phyloP scores from a whole-genome alignment of 2,329 filamentous ascomycete species.

The Metarhizium brunneum region DNA sequence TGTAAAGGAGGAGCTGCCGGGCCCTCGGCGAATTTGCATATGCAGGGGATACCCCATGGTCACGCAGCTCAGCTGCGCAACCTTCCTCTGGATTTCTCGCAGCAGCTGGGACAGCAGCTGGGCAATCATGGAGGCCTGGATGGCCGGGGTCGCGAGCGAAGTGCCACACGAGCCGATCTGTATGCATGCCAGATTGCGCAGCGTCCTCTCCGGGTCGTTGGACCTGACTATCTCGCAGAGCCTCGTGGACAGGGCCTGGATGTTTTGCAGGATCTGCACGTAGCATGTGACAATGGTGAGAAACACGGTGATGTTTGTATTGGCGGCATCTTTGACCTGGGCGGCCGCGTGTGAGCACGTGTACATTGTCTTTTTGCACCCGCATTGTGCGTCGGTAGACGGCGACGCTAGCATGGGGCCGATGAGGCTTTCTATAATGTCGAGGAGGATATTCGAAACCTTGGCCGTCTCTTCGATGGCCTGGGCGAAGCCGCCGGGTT shows the following conservation, averaged over 20 bases:
- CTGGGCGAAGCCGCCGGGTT: background rate
- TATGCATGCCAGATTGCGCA: background rate
- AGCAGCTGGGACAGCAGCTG: slow-evolving; percentile 4
- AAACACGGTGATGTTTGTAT: background rate
- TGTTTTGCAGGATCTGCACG: slow-evolving; percentile 1
- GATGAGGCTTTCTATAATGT: background rate
- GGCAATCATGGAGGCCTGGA: slow-evolving; percentile 2
- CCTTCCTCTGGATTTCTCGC: slow-evolving; percentile 5
- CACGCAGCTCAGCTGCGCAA: background rate
- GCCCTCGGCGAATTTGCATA: background rate
- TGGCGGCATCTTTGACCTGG: background rate
- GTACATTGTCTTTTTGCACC: too few relatives aligned
- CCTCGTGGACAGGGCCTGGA: background rate
- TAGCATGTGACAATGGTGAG: slow-evolving; percentile 5
- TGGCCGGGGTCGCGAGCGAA: slow-evolving; percentile 1
- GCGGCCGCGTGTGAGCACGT: too few relatives aligned
- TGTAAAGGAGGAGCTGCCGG: background rate
- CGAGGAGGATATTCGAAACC: slow-evolving; percentile 1
- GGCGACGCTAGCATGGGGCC: too few relatives aligned
- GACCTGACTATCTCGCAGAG: slow-evolving; percentile 1
- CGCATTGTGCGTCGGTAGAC: too few relatives aligned
- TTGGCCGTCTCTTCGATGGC: background rate
- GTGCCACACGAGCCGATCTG: slow-evolving; percentile 1
- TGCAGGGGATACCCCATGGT: background rate
- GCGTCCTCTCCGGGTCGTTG: background rate